Conservation (phyloP, 75 land plant species). For the Gnetum montanum region DNA sequence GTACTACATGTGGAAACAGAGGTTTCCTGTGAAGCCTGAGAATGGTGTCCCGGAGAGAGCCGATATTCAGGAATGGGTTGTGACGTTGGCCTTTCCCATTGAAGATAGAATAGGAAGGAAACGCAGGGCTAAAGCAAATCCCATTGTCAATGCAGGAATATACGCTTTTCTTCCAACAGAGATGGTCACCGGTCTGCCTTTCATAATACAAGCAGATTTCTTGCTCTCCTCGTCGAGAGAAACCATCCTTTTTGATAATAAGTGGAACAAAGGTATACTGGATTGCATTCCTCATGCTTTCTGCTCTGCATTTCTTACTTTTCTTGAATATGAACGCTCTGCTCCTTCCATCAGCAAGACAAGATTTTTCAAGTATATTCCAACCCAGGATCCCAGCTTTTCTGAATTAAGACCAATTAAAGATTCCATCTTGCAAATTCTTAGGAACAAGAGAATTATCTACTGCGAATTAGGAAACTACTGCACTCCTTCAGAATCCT, state of each 20-base stretch:
- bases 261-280: slow-evolving; percentile 57
- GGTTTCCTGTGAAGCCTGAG: slow-evolving; percentile 31
- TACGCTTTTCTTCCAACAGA: slow-evolving; percentile 55
- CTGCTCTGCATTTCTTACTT: slow-evolving; percentile 21
- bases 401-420: too few species aligned
- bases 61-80: slow-evolving; percentile 31
- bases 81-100: slow-evolving; percentile 45
- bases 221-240: slow-evolving; percentile 45
- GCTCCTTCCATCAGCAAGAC: too few species aligned
- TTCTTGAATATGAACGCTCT: too few species aligned
- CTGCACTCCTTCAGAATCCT: too few species aligned
- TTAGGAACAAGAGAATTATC: too few species aligned
- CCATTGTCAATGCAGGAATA: slow-evolving; percentile 15
- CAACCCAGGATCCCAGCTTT: slow-evolving; percentile 27
- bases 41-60: slow-evolving; percentile 20
- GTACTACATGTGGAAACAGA: slow-evolving; percentile 57
- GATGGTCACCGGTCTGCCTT: slow-evolving; percentile 42
- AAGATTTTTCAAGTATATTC: too few species aligned
- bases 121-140: too few species aligned
- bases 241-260: slow-evolving; percentile 29
- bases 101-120: slow-evolving; percentile 15
- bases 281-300: slow-evolving; percentile 53
- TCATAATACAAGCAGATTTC: slow-evolving; percentile 61
- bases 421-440: too few species aligned
- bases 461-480: too few species aligned